Evolutionary conservation across 371 early-diverging fungal genomes (phyloP).

Genomic region (Apophysomyces elegans): DNA sequence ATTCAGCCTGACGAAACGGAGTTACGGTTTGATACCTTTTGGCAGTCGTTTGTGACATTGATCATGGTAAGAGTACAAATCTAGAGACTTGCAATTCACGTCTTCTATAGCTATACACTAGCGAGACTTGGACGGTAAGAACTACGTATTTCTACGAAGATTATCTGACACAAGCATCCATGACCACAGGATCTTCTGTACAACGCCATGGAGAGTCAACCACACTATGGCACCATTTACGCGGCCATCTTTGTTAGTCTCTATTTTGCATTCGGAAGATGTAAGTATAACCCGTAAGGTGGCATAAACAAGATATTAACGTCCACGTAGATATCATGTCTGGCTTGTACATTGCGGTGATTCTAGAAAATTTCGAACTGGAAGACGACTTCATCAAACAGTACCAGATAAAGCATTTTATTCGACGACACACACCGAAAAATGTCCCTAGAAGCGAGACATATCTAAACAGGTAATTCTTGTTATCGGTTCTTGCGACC

Average conservation of each 20-base stretch:
- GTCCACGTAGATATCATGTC: slow-evolving; percentile 53
- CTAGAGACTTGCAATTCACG: neutral
- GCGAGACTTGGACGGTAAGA: slow-evolving; percentile 64
- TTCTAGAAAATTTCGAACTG: slow-evolving; percentile 67
- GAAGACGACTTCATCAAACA: slow-evolving; percentile 63
- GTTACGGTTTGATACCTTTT: slow-evolving; percentile 51
- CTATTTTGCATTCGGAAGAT: slow-evolving; percentile 62
- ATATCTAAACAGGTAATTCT: slow-evolving; percentile 29
- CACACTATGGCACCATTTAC: slow-evolving; percentile 46
- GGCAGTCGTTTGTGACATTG: slow-evolving; percentile 49
- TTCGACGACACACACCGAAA: slow-evolving; percentile 49
- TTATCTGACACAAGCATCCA: neutral
- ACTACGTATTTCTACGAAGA: neutral
- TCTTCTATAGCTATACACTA: slow-evolving; percentile 48
- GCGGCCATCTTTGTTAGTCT: slow-evolving; percentile 51
- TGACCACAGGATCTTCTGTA: slow-evolving; percentile 47
- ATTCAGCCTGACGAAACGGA: slow-evolving; percentile 24
- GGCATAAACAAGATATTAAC: neutral
- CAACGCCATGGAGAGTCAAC: slow-evolving; percentile 57
- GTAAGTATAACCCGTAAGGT: slow-evolving; percentile 28
- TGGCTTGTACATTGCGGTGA: slow-evolving; percentile 69
- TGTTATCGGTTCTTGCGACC: neutral
- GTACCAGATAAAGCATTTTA: slow-evolving; percentile 62
- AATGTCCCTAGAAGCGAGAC: slow-evolving; percentile 33
- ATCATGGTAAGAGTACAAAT: slow-evolving; percentile 44